Evolutionary conservation across 371 early-diverging fungal genomes (phyloP).

Genomic region (Lichtheimia corymbifera): DNA sequence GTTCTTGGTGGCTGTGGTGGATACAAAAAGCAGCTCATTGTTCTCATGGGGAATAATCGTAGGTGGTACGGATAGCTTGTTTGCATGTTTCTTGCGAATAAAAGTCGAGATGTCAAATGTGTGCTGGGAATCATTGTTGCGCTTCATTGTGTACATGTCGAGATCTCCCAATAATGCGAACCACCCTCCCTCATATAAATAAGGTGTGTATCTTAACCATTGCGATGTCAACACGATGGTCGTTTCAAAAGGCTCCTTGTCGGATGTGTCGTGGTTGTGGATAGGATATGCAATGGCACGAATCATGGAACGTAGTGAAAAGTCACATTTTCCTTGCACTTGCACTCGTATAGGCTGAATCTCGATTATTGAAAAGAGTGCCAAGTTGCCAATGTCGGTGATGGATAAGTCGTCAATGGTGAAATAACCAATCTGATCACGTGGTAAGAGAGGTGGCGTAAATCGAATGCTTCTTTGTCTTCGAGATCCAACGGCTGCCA

Average conservation of each 20-base stretch:
- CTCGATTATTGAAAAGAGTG: background rate
- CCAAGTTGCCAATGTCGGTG: background rate
- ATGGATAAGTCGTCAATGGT: background rate
- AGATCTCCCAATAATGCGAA: no score
- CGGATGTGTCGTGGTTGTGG: no score
- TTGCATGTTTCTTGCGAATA: background rate
- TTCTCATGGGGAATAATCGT: background rate
- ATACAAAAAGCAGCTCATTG: background rate
- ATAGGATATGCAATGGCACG: no score
- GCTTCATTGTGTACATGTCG: no score
- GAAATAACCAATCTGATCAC: background rate
- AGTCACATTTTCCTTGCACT: background rate
- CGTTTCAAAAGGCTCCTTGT: no score
- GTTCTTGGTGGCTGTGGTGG: background rate
- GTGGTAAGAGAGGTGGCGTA: background rate
- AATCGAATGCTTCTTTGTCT: background rate
- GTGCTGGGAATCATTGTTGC: no score
- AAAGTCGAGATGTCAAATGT: no score
- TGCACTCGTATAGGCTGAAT: background rate
- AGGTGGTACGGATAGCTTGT: background rate
- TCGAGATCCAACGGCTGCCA: slow-evolving; percentile 1
- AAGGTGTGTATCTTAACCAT: no score
- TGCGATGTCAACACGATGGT: no score
- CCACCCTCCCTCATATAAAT: no score
- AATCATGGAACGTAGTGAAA: no score